Evolutionary conservation across 2,329 filamentous ascomycete species (phyloP), one percentile per base, ranked within the genome.

Genomic region (Ascochyta rabiei): DNA sequence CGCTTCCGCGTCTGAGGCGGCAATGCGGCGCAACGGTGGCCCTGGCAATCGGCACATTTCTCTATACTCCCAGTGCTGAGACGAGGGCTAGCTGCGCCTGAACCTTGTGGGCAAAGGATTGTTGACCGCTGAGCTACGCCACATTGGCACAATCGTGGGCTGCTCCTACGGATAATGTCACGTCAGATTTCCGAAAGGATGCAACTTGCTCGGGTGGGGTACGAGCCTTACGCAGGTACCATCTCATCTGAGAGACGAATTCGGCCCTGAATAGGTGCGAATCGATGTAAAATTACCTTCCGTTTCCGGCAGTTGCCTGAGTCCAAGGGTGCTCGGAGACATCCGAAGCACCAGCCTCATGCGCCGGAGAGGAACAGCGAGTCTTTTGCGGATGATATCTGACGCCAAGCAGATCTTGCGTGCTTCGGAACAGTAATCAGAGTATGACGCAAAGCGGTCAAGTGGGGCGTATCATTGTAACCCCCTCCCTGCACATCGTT

Each of bases 61-160:
- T 26, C 6, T 30, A 13, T 15, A 30, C 18, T 18, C 31, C 13
- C 34, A 23, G 18, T 42, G 18, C 30, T 35, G 42, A 38, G 28
- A n/a, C 24, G 18, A 35, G 23, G 41, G 18, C 33, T 31, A 24
- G 18, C 30, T 38, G 37, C 24, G 10, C 26, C 10, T n/a, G 26
- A 21, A 21, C 13, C 13, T 37, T 9, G n/a, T 30, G 46, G 24
- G 35, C 35, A 26, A 35, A 26, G 41, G 35, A 41, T 24, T 24
- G 30, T 47, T 41, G 52, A 37, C 19, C 31, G 39, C 21, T 50
- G 52, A n/a, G 31, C 46, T 49, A 31, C 37, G 42, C 46, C 41
- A 31, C 46, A 46, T 31, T 47, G 35, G 35, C 41, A 46, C 35
- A 41, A 16, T 21, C 19, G 16, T 23, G 18, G 31, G 5, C 23